Evolutionary conservation across 176 grass and related monocot genomes (phyloP).

Genomic region (Lolium multiflorum): DNA sequence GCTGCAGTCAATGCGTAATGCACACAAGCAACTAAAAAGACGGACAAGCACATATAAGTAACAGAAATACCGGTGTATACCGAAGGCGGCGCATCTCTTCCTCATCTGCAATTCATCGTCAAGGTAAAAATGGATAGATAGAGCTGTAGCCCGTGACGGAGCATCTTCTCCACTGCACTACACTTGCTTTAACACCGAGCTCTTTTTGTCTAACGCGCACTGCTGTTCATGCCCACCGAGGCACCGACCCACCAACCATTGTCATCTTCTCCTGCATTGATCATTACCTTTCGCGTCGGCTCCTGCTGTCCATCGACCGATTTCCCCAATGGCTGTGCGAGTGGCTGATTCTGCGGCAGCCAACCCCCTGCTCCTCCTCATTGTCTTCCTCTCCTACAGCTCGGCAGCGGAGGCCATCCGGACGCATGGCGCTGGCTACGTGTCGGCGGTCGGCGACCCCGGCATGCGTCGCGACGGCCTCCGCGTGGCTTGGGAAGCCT

Average conservation of each 20-base stretch:
- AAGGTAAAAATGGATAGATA: background rate
- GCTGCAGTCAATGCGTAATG: background rate
- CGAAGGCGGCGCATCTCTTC: slow-evolving; percentile 12
- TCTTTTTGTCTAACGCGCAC: background rate
- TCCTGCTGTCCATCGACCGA: background rate
- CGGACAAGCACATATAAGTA: background rate
- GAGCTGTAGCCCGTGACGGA: background rate
- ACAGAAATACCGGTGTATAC: background rate
- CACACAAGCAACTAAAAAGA: background rate
- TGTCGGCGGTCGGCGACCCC: slow-evolving; percentile 80
- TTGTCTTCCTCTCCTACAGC: background rate
- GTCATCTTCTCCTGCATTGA: background rate
- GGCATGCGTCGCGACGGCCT: slow-evolving; percentile 85
- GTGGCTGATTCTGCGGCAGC: no score
- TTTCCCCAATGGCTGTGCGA: slow-evolving; percentile 23
- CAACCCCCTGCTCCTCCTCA: background rate
- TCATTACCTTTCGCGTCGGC: background rate
- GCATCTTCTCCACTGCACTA: slow-evolving; percentile 10
- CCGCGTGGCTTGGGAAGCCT: slow-evolving; percentile 85
- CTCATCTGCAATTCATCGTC: background rate
- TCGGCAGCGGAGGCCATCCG: background rate
- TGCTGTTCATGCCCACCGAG: background rate
- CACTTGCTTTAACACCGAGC: background rate
- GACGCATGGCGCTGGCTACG: slow-evolving; percentile 33
- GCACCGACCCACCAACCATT: background rate